These are phyloP conservation scores for Candida silvatica DNA, from an alignment of 805 yeast species.

Conservation along the genomic window DNA sequence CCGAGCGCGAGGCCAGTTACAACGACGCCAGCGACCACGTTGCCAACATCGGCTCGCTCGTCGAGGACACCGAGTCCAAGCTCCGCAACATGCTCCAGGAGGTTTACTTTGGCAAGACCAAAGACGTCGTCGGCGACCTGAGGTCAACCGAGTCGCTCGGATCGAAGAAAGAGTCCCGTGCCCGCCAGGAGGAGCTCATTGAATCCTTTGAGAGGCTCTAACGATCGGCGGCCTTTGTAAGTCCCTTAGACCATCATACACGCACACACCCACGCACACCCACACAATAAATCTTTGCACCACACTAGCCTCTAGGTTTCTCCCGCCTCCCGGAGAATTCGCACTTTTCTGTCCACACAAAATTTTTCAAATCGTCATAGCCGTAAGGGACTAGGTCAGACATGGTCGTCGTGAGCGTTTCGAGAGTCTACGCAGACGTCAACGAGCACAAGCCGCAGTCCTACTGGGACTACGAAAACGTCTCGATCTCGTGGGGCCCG, in stretches of 20 bases:
- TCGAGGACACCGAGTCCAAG: constrained; percentile 84
- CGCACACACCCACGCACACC: too few relatives aligned
- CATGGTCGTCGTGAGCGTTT: constrained; percentile 10
- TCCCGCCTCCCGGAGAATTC: too few relatives aligned
- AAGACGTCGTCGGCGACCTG: constrained; percentile 73
- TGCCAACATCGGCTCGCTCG: constrained; percentile 73
- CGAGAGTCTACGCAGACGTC: constrained; percentile 67
- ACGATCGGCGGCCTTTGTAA: neutral
- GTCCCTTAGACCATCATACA: too few relatives aligned
- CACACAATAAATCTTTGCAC: too few relatives aligned
- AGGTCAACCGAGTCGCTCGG: constrained; percentile 35
- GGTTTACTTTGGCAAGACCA: constrained; percentile 91
- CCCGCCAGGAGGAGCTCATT: constrained; percentile 33
- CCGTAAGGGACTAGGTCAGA: too few relatives aligned
- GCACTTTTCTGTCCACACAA: too few relatives aligned
- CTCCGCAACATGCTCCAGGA: constrained; percentile 83
- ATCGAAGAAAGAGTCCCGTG: constrained; percentile 27
- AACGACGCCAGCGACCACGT: constrained; percentile 60
- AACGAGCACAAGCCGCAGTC: constrained; percentile 58
- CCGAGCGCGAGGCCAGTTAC: constrained; percentile 43
- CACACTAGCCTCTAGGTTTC: too few relatives aligned
- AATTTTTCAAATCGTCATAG: neutral
- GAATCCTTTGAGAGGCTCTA: constrained; percentile 26
- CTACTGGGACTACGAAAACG: constrained; percentile 83
- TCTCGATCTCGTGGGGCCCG: constrained; percentile 52